phyloP scores from a whole-genome alignment of 345 rosid species.

The Populus davidiana region DNA sequence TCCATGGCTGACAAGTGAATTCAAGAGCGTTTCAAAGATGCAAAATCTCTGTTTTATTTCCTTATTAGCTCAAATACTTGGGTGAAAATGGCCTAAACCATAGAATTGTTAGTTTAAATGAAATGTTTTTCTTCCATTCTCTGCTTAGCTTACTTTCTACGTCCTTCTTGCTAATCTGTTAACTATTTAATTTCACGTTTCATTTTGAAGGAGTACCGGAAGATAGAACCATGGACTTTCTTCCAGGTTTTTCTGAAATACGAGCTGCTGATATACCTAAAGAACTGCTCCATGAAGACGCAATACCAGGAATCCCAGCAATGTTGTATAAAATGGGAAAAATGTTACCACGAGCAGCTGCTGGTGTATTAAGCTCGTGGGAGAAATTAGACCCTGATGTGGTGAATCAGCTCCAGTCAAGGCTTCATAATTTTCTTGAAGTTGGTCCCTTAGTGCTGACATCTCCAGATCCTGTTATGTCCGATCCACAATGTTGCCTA shows the following conservation, averaged over 20 bases:
- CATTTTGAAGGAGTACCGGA: constrained; percentile 13
- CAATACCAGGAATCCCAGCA: constrained; percentile 15
- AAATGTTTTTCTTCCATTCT: too few relatives aligned
- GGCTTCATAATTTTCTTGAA: constrained; percentile 31
- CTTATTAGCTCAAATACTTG: too few relatives aligned
- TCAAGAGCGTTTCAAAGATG: too few relatives aligned
- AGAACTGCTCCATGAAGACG: constrained; percentile 16
- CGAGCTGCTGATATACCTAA: constrained; percentile 32
- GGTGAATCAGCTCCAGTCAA: constrained; percentile 26
- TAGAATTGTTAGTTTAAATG: too few relatives aligned
- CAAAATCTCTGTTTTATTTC: too few relatives aligned
- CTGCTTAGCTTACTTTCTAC: too few relatives aligned
- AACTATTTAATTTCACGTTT: too few relatives aligned
- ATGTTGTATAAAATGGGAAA: constrained; percentile 41
- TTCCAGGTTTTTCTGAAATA: constrained; percentile 37
- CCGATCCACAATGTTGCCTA: constrained; percentile 32
- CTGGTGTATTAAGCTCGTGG: constrained; percentile 36
- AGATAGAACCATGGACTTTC: constrained; percentile 32
- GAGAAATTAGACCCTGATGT: constrained; percentile 38
- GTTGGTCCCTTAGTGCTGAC: constrained; percentile 41
- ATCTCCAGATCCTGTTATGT: background rate
- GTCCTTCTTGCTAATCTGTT: too few relatives aligned
- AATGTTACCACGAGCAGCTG: constrained; percentile 37
- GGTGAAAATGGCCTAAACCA: too few relatives aligned
- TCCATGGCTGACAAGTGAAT: too few relatives aligned